Conservation (phyloP, 2,329 filamentous ascomycete genomes). For the Cytospora leucostoma region DNA sequence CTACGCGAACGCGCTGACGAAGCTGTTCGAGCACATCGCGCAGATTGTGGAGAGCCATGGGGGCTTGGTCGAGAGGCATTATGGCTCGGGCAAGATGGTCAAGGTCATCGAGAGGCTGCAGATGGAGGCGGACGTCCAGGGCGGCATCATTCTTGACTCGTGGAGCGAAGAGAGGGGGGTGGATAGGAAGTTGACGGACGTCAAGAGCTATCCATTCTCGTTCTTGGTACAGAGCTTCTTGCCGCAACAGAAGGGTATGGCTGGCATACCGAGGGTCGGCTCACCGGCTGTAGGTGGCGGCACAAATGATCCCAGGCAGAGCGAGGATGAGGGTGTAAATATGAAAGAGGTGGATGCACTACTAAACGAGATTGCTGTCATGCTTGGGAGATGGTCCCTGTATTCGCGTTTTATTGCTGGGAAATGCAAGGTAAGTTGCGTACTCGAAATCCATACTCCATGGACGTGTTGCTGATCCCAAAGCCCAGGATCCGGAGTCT, state of each 20-base stretch:
- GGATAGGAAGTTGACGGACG: conserved; percentile 85
- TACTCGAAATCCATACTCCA: conserved; percentile 28
- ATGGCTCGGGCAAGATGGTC: conserved; percentile 89
- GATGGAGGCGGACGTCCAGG: conserved; percentile 93
- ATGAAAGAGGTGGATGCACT: conserved; percentile 95
- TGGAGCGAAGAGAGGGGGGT: conserved; percentile 90
- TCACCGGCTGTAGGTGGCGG: conserved; percentile 67
- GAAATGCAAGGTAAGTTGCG: conserved; percentile 74
- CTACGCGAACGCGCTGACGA: conserved; percentile 87
- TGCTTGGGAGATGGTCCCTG: conserved; percentile 90
- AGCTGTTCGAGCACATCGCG: conserved; percentile 95
- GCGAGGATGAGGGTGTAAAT: conserved; percentile 90
- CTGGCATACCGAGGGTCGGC: conserved; percentile 66
- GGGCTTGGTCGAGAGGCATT: conserved; percentile 88
- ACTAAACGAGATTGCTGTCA: conserved; percentile 83
- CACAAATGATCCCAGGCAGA: conserved; percentile 55
- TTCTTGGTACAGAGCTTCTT: conserved; percentile 95
- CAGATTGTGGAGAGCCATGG: conserved; percentile 94
- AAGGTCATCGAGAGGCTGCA: conserved; percentile 91
- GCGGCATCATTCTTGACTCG: conserved; percentile 91
- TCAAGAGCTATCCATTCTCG: conserved; percentile 96
- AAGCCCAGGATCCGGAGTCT: conserved; percentile 50
- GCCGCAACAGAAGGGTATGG: conserved; percentile 63
- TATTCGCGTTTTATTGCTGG: conserved; percentile 86
- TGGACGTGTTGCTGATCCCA: conserved; percentile 29